Percentiles rank a stretch among this genome's conserved stretches.
These are phyloP conservation scores for Phytophthora gonapodyides DNA, from an alignment of 352 stramenopile species.

Conservation along the genomic window DNA sequence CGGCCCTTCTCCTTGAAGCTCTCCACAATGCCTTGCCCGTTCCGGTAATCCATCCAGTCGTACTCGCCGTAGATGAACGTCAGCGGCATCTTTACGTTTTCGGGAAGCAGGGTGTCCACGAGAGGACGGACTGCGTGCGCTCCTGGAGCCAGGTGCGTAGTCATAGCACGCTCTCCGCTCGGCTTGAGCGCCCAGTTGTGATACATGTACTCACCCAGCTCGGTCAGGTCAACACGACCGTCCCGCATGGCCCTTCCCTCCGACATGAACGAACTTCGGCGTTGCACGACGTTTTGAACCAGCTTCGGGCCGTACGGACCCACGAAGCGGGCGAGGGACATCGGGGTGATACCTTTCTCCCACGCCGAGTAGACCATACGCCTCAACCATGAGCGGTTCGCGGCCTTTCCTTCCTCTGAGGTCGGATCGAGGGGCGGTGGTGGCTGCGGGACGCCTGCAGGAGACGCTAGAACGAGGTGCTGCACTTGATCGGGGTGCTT, in stretches of 20 bases:
- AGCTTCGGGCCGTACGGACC: conserved; percentile 79
- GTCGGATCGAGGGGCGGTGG: conserved; percentile 50
- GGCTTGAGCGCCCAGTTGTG: conserved; percentile 86
- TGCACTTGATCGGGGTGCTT: conserved; percentile 64
- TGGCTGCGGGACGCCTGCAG: conserved; percentile 63
- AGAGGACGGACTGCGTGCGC: conserved; percentile 71
- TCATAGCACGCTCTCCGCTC: conserved; percentile 75
- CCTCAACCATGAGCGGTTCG: conserved; percentile 57
- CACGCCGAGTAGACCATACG: conserved; percentile 59
- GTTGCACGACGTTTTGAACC: conserved; percentile 66
- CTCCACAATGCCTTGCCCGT: conserved; percentile 67
- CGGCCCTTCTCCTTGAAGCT: conserved; percentile 42
- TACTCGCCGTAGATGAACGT: conserved; percentile 85
- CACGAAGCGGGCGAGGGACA: conserved; percentile 72
- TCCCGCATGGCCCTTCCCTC: conserved; percentile 69
- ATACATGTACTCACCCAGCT: conserved; percentile 82
- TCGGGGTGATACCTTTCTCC: conserved; percentile 74
- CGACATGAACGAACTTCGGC: conserved; percentile 79
- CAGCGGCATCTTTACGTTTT: conserved; percentile 73
- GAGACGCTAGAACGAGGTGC: conserved; percentile 80
- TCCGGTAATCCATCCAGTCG: conserved; percentile 88
- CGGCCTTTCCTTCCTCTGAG: conserved; percentile 40
- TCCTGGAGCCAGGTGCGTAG: conserved; percentile 73
- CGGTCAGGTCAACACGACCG: conserved; percentile 59
- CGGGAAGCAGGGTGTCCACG: conserved; percentile 60